Evolutionary conservation across 129 eudicot species (phyloP).

Genomic region (Lactuca sativa): DNA sequence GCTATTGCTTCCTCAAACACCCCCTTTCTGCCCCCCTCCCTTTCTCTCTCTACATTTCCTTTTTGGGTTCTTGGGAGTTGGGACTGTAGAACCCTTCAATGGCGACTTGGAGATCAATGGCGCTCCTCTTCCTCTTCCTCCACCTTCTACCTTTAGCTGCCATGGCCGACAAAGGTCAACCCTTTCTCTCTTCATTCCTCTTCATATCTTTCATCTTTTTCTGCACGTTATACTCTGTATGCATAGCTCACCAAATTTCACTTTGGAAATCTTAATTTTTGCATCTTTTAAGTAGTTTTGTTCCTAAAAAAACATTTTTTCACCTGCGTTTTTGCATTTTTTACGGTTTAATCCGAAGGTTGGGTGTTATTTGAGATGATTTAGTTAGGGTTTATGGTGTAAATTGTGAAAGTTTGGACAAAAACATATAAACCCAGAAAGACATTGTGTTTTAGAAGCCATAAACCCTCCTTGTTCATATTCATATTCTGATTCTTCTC

Average conservation of each 20-base stretch:
- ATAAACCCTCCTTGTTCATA: constrained; percentile 5
- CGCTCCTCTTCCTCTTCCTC: constrained; percentile 31
- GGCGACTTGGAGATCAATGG: constrained; percentile 34
- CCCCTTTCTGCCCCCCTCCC: constrained; percentile 26
- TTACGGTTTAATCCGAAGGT: constrained; percentile 4
- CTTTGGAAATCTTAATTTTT: not conserved
- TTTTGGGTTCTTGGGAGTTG: constrained; percentile 27
- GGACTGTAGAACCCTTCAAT: constrained; percentile 19
- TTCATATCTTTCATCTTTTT: constrained; percentile 7
- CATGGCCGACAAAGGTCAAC: constrained; percentile 54
- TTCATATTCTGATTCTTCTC: constrained; percentile 6
- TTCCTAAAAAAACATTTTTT: not conserved
- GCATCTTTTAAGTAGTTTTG: not conserved
- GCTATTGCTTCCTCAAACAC: constrained; percentile 26
- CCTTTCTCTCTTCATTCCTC: not conserved
- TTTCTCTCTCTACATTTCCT: constrained; percentile 20
- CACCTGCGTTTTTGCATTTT: constrained; percentile 2
- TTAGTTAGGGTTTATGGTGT: constrained; percentile 17
- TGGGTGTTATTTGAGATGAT: not conserved
- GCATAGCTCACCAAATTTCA: not conserved
- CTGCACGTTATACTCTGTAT: not conserved
- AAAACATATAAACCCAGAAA: constrained; percentile 10
- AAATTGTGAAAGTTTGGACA: not conserved
- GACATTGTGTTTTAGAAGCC: constrained; percentile 14
- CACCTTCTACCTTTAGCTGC: constrained; percentile 36